Base-by-base conservation (phyloP, 2,329 filamentous ascomycete genomes). In the Pseudogymnoascus sp. region DNA sequence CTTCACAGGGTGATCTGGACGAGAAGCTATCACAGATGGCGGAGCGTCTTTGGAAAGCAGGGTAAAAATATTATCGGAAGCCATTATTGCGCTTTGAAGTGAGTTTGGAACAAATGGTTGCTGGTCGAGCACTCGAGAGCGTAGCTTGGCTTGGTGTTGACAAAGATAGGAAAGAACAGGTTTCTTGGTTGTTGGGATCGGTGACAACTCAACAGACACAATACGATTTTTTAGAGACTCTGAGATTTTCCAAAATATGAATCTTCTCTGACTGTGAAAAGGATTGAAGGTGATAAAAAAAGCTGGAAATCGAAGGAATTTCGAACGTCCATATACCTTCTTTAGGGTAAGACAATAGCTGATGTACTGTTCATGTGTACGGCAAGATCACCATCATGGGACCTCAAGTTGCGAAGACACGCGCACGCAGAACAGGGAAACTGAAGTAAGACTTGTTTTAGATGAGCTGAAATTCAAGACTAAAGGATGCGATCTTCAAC, bases 1-100 rank as follows among this genome's bases (percentile, higher is more conserved):
- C 40, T 80, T 74, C 27, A 83, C 82, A 0, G 86, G 86, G 65
- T 88, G 86, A 65, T 87, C 82, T 18, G 75, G 67, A 29, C 77
- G 77, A 40, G 74, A 72, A 7, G 69, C 60, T 58, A 88, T 80
- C 31, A 75, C 72, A 0, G 76, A 69, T 0, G 80, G 78, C 3
- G 84, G 83, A 9, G 79, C 72, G 64, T 74, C 76, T 1, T 79
- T 82, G 15, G 77, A 79, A 59, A 88, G 79, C 29, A 85, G 82
- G 6, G 76, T 75, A 66, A 87, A 87, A 60, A 87, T 84, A 67
- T 87, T 67, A 3, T 61, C 37, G 3, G 68, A 69, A 45, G 62
- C 45, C 48, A 66, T 66, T 9, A 27, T 36, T 35, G 31, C 31
- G 33, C 12, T 52, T 62, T 13, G 45, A 55, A 25, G 36, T 33